phyloP scores from a whole-genome alignment of 352 stramenopile species.

The Globisporangium yorkense region DNA sequence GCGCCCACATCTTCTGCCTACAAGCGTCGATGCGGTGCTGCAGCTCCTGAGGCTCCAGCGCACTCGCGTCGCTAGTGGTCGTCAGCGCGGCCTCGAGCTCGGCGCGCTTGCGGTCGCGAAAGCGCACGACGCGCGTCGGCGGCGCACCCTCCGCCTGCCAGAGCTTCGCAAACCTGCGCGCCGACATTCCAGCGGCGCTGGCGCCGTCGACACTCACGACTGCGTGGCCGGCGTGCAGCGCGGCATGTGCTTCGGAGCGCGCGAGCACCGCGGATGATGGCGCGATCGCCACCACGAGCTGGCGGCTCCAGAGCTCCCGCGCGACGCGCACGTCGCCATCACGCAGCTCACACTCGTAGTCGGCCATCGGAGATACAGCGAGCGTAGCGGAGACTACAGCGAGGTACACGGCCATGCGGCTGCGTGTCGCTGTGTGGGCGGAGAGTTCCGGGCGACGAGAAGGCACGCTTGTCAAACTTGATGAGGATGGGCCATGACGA shows the following conservation, averaged over 20 bases:
- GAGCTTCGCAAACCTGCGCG: slow-evolving; percentile 24
- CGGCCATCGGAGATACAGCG: slow-evolving; percentile 11
- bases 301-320: slow-evolving; percentile 34
- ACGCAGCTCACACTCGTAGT: slow-evolving; percentile 27
- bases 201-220: slow-evolving; percentile 27
- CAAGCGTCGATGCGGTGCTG: slow-evolving; percentile 7
- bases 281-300: slow-evolving; percentile 34
- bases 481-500: neutral
- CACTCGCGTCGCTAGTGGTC: slow-evolving; percentile 8
- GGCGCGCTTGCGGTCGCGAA: slow-evolving; percentile 28
- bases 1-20: slow-evolving; percentile 24
- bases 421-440: neutral
- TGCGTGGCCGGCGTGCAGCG: slow-evolving; percentile 22
- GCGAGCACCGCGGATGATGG: slow-evolving; percentile 7
- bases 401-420: neutral
- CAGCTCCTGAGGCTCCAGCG: neutral
- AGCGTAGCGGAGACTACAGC: neutral
- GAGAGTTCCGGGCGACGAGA: neutral
- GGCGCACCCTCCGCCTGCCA: slow-evolving; percentile 13
- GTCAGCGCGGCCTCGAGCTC: slow-evolving; percentile 26
- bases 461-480: neutral
- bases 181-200: slow-evolving; percentile 17
- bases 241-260: slow-evolving; percentile 13
- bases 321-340: slow-evolving; percentile 20
- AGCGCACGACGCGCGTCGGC: slow-evolving; percentile 7